phyloP scores from a whole-genome alignment of 495 filamentous ascomycete genomes.

The Podospora sp. region DNA sequence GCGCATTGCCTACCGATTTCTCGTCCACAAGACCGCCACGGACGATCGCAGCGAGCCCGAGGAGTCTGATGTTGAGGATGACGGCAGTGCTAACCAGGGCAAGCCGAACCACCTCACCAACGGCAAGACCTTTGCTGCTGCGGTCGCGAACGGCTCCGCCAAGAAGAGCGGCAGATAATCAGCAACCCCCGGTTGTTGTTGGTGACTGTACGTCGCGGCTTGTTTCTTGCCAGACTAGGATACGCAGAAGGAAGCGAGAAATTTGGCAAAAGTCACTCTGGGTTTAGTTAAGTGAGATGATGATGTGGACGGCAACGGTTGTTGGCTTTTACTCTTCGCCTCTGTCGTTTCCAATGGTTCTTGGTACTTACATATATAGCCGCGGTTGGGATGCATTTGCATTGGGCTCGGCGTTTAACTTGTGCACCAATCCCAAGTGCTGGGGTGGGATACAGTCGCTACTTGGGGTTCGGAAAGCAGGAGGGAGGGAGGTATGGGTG shows the following conservation, averaged over 20 bases:
- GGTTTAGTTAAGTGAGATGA: not conserved
- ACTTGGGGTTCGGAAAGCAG: not conserved
- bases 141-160: constrained; percentile 13
- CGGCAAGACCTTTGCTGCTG: not conserved
- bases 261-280: not conserved
- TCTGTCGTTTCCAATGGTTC: constrained; percentile 4
- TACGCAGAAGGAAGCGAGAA: too few relatives aligned
- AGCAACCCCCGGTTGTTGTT: too few relatives aligned
- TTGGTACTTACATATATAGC: not conserved
- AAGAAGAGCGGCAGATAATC: constrained; percentile 16
- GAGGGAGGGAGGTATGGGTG: not conserved
- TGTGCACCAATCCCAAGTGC: not conserved
- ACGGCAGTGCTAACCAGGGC: constrained; percentile 12
- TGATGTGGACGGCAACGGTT: not conserved
- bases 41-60: constrained; percentile 59
- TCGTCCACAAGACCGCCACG: constrained; percentile 49
- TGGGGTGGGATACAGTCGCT: constrained; percentile 6
- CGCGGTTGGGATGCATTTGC: constrained; percentile 10
- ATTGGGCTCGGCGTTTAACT: constrained; percentile 12
- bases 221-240: too few relatives aligned
- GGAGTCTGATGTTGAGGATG: constrained; percentile 46
- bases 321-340: not conserved
- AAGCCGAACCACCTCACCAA: not conserved
- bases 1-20: constrained; percentile 65
- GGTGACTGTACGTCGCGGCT: too few relatives aligned